Conservation (phyloP, 1,284 basidiomycete species). For the Sporisorium sorghi region DNA sequence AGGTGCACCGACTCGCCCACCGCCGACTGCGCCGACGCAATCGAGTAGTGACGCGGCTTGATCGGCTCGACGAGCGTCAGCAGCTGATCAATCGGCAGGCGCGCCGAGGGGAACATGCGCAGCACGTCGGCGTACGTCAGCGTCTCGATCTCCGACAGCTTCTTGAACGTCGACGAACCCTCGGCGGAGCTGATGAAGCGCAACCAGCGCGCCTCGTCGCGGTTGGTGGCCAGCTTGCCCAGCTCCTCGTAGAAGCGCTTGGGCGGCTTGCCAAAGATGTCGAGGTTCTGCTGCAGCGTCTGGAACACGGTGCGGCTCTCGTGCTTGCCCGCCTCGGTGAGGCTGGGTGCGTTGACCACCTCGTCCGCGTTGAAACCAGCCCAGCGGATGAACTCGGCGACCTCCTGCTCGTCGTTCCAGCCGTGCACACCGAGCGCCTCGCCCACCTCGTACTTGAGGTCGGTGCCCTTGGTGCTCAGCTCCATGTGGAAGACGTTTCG, state of each 20-base stretch:
- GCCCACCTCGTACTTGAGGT: conserved; percentile 92
- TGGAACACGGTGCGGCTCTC: conserved; percentile 94
- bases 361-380: conserved; percentile 87
- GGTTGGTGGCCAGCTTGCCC: conserved; percentile 79
- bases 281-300: conserved; percentile 93
- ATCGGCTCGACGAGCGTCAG: conserved; percentile 80
- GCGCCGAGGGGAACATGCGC: conserved; percentile 81
- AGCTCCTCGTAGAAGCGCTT: conserved; percentile 95
- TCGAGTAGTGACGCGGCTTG: conserved; percentile 97
- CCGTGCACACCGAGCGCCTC: conserved; percentile 97
- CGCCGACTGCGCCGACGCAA: conserved; percentile 91
- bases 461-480: conserved; percentile 90
- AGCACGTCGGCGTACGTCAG: conserved; percentile 93
- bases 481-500: conserved; percentile 99
- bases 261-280: conserved; percentile 93
- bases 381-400: conserved; percentile 88
- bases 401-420: conserved; percentile 93
- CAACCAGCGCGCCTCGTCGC: conserved; percentile 83
- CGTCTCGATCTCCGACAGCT: conserved; percentile 92
- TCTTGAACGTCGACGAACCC: conserved; percentile 92
- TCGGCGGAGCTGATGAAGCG: conserved; percentile 94
- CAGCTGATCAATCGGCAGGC: conserved; percentile 80
- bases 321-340: conserved; percentile 69
- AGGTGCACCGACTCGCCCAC: conserved; percentile 94
- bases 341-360: conserved; percentile 81